Base-by-base conservation (phyloP, 2,329 filamentous ascomycete genomes). In the Cladosporium austrohemisphaericum region DNA sequence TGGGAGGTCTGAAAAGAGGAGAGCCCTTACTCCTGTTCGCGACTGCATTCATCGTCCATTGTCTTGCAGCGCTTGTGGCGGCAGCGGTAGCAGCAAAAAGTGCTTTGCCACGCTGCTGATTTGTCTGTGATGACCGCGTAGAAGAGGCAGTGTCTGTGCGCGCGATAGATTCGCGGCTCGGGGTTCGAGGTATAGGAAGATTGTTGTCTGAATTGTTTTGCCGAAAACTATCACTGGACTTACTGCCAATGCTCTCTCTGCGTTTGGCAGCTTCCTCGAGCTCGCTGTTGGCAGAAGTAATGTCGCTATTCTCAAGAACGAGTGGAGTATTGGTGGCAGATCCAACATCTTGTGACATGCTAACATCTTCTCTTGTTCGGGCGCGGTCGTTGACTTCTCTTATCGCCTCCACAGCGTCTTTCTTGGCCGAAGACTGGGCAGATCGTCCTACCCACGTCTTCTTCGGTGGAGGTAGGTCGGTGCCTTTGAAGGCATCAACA, bases 1-100 rank as follows among this genome's bases (percentile, higher is more conserved):
- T 46, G 10, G 28, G 40, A 16, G 32, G n/a, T 22, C 33, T 35
- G 25, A 44, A 51, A 1, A 51, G 25, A n/a, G 40, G 49, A 13
- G 25, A 18, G 16, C 49, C 40, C 25, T 51, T 36, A 2, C 32
- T 55, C 53, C 52, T 49, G 52, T 50, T 64, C 44, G 52, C 52
- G 7, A 63, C 51, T 3, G 62, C 56, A 19, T 64, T 65, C 58
- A 62, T 62, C 7, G 56, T 52, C 63, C 63, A 65, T 26, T 56
- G 62, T 5, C 57, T 51, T 28, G 62, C 63, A 5, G 63, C 63
- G 13, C 49, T 63, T 4, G 63, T 64, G 7, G 62, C 63, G n/a
- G 62, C 61, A 1, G 60, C 61, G 9, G 62, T 62, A 7, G 61
- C 60, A 9, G 63, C 61, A 7, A 65, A 54, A 7, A 65, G 33